Percentiles rank a stretch among this genome's conserved stretches.
These are phyloP conservation scores for Colletotrichum cuscutae DNA, from an alignment of 2,329 filamentous ascomycete species.

Conservation along the genomic window DNA sequence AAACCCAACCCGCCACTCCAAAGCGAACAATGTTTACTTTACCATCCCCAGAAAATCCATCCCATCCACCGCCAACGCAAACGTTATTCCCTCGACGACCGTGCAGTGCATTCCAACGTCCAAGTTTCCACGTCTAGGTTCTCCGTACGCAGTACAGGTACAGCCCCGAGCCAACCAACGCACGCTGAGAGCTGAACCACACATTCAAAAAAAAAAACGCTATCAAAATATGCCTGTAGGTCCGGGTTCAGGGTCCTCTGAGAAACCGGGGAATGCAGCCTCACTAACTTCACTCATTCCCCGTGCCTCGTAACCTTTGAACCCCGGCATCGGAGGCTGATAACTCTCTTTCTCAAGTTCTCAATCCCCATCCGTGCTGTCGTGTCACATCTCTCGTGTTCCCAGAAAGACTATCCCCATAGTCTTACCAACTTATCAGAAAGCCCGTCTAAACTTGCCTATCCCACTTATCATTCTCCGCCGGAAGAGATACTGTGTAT, in stretches of 20 bases:
- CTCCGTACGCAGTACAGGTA: too few species aligned
- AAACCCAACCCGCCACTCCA: too few species aligned
- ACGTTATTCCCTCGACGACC: background rate
- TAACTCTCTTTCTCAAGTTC: background rate
- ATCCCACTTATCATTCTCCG: background rate
- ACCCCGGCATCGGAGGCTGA: background rate
- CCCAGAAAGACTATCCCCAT: background rate
- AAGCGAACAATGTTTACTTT: background rate
- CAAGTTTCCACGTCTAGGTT: background rate
- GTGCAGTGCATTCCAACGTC: background rate
- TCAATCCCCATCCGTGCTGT: conserved; percentile 20
- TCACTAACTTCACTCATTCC: background rate
- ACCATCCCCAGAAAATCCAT: background rate
- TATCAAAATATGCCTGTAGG: background rate
- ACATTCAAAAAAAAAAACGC: too few species aligned
- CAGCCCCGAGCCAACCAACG: too few species aligned
- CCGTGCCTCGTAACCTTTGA: background rate
- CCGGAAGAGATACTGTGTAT: background rate
- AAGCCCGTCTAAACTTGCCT: background rate
- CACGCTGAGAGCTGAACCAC: background rate
- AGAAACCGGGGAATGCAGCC: background rate
- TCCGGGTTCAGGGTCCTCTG: background rate
- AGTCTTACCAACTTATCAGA: too few species aligned
- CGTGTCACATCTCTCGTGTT: conserved; percentile 6
- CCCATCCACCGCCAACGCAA: background rate